phyloP scores from a whole-genome alignment of 768 basidiomycete genomes.

The Hericium rajendrae region DNA sequence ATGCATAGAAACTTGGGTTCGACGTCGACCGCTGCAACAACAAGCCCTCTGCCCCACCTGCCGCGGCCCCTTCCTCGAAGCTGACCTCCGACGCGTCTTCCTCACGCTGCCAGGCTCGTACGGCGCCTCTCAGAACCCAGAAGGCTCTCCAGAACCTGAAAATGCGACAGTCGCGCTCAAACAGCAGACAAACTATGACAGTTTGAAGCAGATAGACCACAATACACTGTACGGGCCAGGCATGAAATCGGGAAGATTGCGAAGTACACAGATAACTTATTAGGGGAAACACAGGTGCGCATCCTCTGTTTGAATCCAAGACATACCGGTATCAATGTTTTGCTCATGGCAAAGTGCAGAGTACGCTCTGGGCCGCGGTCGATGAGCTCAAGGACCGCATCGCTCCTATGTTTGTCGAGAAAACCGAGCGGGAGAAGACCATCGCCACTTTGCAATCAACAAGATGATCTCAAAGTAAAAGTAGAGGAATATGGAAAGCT shows the following conservation, averaged over 20 bases:
- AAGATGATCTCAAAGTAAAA: not conserved
- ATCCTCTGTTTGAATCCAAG: not conserved
- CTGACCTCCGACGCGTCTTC: not conserved
- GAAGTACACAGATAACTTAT: not conserved
- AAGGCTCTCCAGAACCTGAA: not conserved
- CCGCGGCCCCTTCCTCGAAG: not conserved
- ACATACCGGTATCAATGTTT: not conserved
- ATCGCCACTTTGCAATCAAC: not conserved
- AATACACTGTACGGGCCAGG: not conserved
- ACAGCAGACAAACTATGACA: not conserved
- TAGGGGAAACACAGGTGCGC: not conserved
- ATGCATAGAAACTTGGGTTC: not conserved
- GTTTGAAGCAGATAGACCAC: not conserved
- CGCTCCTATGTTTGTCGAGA: not conserved
- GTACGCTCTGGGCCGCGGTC: not conserved
- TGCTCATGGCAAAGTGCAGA: not conserved
- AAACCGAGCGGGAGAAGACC: not conserved
- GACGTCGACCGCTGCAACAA: not conserved
- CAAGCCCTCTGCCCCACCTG: not conserved
- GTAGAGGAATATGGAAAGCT: not conserved
- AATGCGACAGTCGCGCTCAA: not conserved
- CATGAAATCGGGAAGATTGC: not conserved
- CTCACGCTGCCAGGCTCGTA: not conserved
- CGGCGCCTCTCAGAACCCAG: not conserved
- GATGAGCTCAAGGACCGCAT: not conserved